Base-by-base conservation (phyloP, 306 rosid genomes). In the Prosopis cineraria region DNA sequence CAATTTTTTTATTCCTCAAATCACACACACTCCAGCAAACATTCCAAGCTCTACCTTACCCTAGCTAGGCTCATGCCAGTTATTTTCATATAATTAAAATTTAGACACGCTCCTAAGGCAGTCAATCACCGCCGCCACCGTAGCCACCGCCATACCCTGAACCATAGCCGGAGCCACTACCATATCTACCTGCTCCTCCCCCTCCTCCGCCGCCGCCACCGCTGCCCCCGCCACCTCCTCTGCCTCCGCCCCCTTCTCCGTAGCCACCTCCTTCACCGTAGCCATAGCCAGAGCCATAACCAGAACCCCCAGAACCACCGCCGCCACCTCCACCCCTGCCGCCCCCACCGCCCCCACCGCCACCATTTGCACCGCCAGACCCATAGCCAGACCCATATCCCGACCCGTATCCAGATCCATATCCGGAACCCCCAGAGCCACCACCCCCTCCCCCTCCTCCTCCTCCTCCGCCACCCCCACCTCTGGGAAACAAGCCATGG, bases 231-330 rank as follows among this genome's bases (percentile, higher is more conserved):
- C 86, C 79, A 0, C 81, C 73, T 0, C 83, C 78, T 0, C 85
- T 77, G 0, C 86, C 78, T 0, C 86, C 84, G 0, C 81, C 58
- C 0, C 82, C 72, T 0, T 78, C 29, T 0, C 86, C 79, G 0
- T 70, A 65, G 0, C 88, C 86, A 0, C 37, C 45, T 1, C 88
- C 85, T 0, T 67, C 33, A 0, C 78, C 80, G 0, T 10, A 25
- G 4, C 80, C 86, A 0, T 31, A 53, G 10, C 87, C 84, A 0
- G 65, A 33, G 25, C 87, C 88, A 19, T 82, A 64, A 6, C 87
- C 87, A 29, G 81, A 71, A 6, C 72, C 72, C 4, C 87, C 87
- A 30, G 52, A 63, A n/a, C 90, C 87, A 0, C 85, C 77, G 17
- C 86, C 90, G 20, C 73, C 55, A 3, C 78, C 86, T 0, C 6